Conservation (phyloP, 495 filamentous ascomycete genomes). For the Daldinia childiae region DNA sequence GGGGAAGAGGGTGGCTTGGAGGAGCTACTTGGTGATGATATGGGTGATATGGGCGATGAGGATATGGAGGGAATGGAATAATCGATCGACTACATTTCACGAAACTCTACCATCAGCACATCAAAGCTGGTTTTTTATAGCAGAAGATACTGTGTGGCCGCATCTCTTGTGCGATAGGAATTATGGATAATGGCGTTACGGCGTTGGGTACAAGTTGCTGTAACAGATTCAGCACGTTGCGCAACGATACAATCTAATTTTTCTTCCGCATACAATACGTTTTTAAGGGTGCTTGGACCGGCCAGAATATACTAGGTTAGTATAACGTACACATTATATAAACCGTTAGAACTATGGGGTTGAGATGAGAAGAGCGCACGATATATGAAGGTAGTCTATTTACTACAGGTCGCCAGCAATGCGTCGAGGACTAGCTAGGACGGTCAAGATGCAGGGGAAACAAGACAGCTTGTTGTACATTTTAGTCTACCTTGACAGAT, state of each 20-base stretch:
- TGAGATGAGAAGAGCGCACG: not conserved
- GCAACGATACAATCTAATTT: not conserved
- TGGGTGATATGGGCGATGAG: constrained; percentile 57
- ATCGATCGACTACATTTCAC: not conserved
- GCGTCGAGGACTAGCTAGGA: not conserved
- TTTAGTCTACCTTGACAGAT: constrained; percentile 24
- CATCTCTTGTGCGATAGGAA: not conserved
- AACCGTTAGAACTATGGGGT: not conserved
- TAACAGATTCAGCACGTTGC: not conserved
- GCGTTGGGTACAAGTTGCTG: not conserved
- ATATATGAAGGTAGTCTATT: not conserved
- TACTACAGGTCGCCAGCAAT: not conserved
- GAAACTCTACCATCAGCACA: not conserved
- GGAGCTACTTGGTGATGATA: constrained; percentile 52
- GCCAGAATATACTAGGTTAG: not conserved
- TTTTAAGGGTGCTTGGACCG: not conserved
- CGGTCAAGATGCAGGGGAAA: constrained; percentile 1
- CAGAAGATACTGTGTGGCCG: not conserved
- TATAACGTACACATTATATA: not conserved
- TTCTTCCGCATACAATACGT: not conserved
- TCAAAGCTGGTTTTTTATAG: not conserved
- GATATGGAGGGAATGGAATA: constrained; percentile 45
- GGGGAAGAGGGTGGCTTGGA: constrained; percentile 68
- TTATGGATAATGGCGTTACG: not conserved
- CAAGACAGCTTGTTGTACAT: constrained; percentile 28